These are phyloP conservation scores for Puccinellia tenuiflora DNA, from an alignment of 176 grass and related monocot species.

Conservation along the genomic window DNA sequence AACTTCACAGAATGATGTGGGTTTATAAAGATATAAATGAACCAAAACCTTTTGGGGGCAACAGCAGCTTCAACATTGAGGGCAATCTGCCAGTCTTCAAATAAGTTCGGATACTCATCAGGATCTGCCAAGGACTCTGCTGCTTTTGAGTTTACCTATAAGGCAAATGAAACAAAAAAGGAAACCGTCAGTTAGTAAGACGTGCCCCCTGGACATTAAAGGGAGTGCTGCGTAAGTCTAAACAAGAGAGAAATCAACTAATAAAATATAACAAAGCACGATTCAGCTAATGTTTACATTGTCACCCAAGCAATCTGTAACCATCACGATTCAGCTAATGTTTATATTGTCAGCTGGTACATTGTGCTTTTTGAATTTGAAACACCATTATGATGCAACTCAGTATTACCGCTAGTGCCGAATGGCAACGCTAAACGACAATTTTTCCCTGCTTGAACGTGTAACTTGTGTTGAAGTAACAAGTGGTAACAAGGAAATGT, in stretches of 20 bases:
- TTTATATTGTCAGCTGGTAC: not conserved
- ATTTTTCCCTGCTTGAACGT: not conserved
- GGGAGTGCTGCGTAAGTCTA: not conserved
- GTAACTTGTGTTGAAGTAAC: not conserved
- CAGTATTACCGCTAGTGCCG: not conserved
- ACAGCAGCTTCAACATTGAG: constrained; percentile 70
- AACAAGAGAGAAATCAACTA: constrained; percentile 7
- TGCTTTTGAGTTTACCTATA: constrained; percentile 85
- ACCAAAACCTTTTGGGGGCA: constrained; percentile 47
- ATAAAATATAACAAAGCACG: not conserved
- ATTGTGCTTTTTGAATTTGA: not conserved
- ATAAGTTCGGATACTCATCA: constrained; percentile 79
- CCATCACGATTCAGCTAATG: not conserved
- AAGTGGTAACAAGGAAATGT: not conserved
- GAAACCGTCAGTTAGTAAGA: constrained; percentile 3
- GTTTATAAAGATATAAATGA: constrained; percentile 6
- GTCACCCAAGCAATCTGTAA: not conserved
- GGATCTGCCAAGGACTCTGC: constrained; percentile 94
- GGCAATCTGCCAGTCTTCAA: constrained; percentile 97
- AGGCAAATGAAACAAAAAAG: not conserved
- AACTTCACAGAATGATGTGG: constrained; percentile 7
- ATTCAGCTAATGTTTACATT: not conserved
- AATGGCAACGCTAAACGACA: not conserved
- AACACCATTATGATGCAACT: constrained; percentile 12
- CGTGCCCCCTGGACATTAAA: not conserved